These are phyloP conservation scores for Podosphaera leucotricha DNA, from an alignment of 2,329 filamentous ascomycete genomes.

Conservation along the genomic window DNA sequence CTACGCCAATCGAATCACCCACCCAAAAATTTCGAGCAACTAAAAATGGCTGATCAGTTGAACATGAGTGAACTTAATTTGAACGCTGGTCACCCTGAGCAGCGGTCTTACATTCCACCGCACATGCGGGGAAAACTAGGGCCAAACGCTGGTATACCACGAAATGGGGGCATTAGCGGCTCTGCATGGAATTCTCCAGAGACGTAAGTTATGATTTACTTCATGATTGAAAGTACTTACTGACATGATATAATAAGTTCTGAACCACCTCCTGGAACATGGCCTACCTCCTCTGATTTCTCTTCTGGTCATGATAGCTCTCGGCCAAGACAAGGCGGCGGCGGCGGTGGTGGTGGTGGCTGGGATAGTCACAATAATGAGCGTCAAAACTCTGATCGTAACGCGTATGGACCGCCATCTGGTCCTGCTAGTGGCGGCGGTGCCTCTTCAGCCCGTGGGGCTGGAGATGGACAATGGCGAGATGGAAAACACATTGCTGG, in stretches of 20 bases:
- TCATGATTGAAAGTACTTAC: background rate
- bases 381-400: conserved; percentile 23
- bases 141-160: conserved; percentile 9
- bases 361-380: conserved; percentile 12
- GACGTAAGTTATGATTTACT: background rate
- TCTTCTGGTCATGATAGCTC: conserved; percentile 14
- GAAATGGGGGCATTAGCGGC: conserved; percentile 30
- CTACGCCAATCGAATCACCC: background rate
- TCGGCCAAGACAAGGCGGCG: conserved; percentile 2
- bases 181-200: conserved; percentile 29
- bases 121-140: conserved; percentile 45
- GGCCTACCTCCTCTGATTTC: conserved; percentile 18
- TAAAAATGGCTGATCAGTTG: conserved; percentile 60
- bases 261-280: conserved; percentile 12
- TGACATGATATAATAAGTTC: background rate
- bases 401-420: conserved; percentile 26
- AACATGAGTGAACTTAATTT: conserved; percentile 59
- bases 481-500: conserved; percentile 93
- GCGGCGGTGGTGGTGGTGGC: conserved; percentile 14
- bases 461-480: conserved; percentile 87
- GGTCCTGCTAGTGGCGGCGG: conserved; percentile 19
- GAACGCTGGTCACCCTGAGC: conserved; percentile 23
- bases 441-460: conserved; percentile 37
- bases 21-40: conserved; percentile 2
- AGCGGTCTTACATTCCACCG: conserved; percentile 63